Conservation (phyloP, 2,329 filamentous ascomycete species). For the Penicillium thymicola region DNA sequence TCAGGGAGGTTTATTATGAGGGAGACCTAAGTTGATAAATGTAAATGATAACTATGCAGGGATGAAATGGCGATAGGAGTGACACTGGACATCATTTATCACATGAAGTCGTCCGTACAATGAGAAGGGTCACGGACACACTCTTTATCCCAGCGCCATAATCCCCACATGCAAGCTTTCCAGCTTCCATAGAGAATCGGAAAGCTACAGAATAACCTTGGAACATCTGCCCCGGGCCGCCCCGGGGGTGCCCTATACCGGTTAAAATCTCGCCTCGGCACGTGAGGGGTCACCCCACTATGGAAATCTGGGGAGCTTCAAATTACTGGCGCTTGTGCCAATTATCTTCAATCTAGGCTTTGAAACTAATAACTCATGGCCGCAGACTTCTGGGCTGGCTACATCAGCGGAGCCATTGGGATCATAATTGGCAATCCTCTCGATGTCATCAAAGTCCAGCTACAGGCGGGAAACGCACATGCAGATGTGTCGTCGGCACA, state of each 20-base stretch:
- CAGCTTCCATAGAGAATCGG: not conserved
- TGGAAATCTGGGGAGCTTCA: conserved; percentile 7
- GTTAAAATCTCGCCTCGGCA: not conserved
- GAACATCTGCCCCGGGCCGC: not conserved
- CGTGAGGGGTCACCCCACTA: conserved; percentile 6
- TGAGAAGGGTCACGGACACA: not conserved
- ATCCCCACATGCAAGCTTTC: not conserved
- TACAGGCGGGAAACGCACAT: conserved; percentile 61
- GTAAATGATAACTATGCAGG: not conserved
- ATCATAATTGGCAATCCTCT: conserved; percentile 89
- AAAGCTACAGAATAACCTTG: not conserved
- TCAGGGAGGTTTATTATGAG: too few relatives aligned
- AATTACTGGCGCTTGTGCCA: not conserved
- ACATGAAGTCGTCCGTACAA: not conserved
- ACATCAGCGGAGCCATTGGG: conserved; percentile 77
- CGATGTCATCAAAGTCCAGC: conserved; percentile 72
- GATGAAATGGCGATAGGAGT: not conserved
- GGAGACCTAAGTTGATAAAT: not conserved
- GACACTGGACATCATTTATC: not conserved
- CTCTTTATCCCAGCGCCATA: not conserved
- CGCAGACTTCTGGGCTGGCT: conserved; percentile 91
- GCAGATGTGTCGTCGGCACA: conserved; percentile 24
- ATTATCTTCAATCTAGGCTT: not conserved
- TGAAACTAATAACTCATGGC: conserved; percentile 56
- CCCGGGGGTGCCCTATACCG: not conserved